Evolutionary conservation across 139 green algal genomes (phyloP).

Genomic region (Coccomyxa sp.): DNA sequence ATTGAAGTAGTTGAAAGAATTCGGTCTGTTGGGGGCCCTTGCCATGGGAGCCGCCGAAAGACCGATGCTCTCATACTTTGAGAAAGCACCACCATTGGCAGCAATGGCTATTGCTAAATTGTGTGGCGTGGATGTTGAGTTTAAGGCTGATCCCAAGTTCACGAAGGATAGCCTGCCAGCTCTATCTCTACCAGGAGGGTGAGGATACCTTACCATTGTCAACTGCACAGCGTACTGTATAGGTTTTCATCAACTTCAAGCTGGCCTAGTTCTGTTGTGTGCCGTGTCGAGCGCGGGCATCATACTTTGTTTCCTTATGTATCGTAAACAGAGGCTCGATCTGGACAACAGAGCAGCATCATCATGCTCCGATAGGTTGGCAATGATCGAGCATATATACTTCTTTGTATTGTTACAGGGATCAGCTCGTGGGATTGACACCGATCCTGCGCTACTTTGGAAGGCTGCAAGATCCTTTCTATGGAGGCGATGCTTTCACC

Average conservation of each 20-base stretch:
- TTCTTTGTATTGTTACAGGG: slow-evolving; percentile 31
- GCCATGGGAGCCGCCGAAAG: too few relatives aligned
- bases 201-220: too few relatives aligned
- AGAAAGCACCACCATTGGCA: slow-evolving; percentile 29
- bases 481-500: not conserved
- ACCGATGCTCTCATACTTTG: not conserved
- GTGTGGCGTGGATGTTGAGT: slow-evolving; percentile 34
- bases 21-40: too few relatives aligned
- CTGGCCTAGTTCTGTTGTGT: too few relatives aligned
- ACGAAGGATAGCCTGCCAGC: slow-evolving; percentile 51
- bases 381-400: not conserved
- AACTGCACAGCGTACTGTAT: too few relatives aligned
- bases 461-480: not conserved
- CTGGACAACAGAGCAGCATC: too few relatives aligned
- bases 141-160: slow-evolving; percentile 46
- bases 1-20: too few relatives aligned
- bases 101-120: slow-evolving; percentile 41
- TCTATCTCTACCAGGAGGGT: slow-evolving; percentile 55
- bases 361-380: too few relatives aligned
- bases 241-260: not conserved
- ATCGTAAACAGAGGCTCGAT: not conserved
- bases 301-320: not conserved
- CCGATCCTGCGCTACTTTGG: slow-evolving; percentile 67
- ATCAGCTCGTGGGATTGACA: slow-evolving; percentile 53
- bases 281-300: too few relatives aligned